Evolutionary conservation across 495 filamentous ascomycete species (phyloP).

Genomic region (Ascodesmis nigricans): DNA sequence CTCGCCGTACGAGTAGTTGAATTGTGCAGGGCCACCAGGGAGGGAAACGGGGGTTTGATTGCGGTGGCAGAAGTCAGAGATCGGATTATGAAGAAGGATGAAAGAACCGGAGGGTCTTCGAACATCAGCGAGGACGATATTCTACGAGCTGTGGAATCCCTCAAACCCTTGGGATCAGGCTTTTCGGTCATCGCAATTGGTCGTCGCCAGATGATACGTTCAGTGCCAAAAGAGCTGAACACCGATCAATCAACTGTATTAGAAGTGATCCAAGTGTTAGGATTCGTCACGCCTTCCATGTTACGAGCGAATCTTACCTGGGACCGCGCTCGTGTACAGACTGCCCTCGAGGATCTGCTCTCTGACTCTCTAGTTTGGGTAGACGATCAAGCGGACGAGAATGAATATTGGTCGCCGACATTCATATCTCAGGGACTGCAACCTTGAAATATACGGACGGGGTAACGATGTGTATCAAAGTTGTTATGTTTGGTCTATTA

Average conservation of each 20-base stretch:
- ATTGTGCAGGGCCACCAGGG: conserved; percentile 65
- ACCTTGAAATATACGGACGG: too few species aligned
- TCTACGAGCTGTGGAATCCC: conserved; percentile 63
- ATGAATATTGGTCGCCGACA: conserved; percentile 81
- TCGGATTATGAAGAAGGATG: conserved; percentile 35
- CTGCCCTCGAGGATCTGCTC: conserved; percentile 76
- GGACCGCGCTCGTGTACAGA: conserved; percentile 64
- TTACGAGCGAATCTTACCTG: conserved; percentile 72
- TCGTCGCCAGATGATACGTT: conserved; percentile 66
- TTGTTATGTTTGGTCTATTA: too few species aligned
- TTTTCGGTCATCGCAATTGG: conserved; percentile 69
- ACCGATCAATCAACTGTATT: conserved; percentile 82
- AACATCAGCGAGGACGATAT: conserved; percentile 48
- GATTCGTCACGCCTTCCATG: conserved; percentile 82
- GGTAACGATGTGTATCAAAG: too few species aligned
- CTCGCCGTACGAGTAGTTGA: conserved; percentile 84
- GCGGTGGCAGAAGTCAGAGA: conserved; percentile 62
- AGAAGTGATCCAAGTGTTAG: conserved; percentile 65
- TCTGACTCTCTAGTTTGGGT: conserved; percentile 87
- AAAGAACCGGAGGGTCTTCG: conserved; percentile 46
- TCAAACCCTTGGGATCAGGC: conserved; percentile 69
- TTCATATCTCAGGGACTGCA: too few species aligned
- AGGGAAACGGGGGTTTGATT: conserved; percentile 81
- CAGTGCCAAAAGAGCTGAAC: conserved; percentile 88
- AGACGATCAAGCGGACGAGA: conserved; percentile 64